Base-by-base conservation (phyloP, 345 rosid genomes). In the Salix exigua region DNA sequence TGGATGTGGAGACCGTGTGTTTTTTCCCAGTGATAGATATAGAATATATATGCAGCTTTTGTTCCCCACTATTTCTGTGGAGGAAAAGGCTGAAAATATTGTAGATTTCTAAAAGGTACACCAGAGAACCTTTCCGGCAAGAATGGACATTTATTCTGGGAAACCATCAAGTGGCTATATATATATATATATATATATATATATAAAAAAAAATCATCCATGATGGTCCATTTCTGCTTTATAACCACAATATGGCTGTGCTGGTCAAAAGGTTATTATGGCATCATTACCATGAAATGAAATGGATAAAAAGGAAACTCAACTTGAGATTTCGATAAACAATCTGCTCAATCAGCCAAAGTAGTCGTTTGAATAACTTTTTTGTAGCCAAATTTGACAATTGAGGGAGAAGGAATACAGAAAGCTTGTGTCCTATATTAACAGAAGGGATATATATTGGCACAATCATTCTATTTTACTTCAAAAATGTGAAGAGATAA, bases 1-100 rank as follows among this genome's bases (percentile, higher is more conserved):
- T 70, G 48, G 50, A 26, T 70, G 66, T 74, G 83, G 80, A 77
- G 51, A 65, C 74, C 85, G 81, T 81, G 83, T 86, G 85, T 40
- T 65, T n/a, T 12, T 35, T 18, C 21, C 26, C 26, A n/a, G 17
- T 46, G 19, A 11, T 37, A 23, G 19, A 11, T 37, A 23, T 62
- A 8, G 38, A 37, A 28, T 67, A 46, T 28, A 28, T 67, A 46
- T 28, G 26, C 53, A 71, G 30, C 58, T 53, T n/a, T 63, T 79
- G 12, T 62, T 60, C 37, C 37, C 37, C 46, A 8, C 18, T 55
- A 40, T 72, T 75, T 78, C 65, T 79, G 48, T 55, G 18, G 70
- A 23, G 74, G 46, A 4, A 64, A 80, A 82, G 75, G 86, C 83
- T 75, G 78, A 69, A 72, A 46, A 66, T 48, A 38, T 35, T 75